Percentiles rank a stretch among this genome's conserved stretches.
These are phyloP conservation scores for Ceratocystis diversiconidia DNA, from an alignment of 2,329 filamentous ascomycete genomes.

Conservation along the genomic window DNA sequence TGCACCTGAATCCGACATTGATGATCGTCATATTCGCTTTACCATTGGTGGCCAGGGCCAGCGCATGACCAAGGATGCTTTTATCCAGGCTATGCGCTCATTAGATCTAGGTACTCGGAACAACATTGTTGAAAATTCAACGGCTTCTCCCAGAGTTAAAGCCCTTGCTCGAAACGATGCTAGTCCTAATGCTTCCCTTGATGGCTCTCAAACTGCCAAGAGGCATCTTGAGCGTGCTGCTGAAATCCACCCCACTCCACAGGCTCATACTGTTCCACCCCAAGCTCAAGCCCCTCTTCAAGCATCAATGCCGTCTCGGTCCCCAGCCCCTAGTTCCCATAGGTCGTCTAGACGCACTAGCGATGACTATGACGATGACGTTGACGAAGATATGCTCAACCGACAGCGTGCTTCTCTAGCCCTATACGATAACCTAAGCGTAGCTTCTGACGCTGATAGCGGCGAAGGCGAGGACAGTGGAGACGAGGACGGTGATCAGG, in stretches of 20 bases:
- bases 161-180: conserved; percentile 33
- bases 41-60: conserved; percentile 58
- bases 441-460: neutral
- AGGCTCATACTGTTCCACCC: neutral
- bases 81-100: conserved; percentile 58
- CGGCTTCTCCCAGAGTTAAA: conserved; percentile 35
- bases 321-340: neutral
- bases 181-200: neutral
- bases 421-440: conserved; percentile 3
- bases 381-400: neutral
- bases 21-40: conserved; percentile 61
- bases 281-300: neutral
- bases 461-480: conserved; percentile 42
- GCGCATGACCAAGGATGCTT: conserved; percentile 68
- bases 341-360: neutral
- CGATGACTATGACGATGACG: neutral
- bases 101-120: conserved; percentile 52
- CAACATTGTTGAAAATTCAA: conserved; percentile 39
- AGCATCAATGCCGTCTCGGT: neutral
- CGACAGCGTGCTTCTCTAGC: conserved; percentile 2
- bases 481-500: conserved; percentile 34
- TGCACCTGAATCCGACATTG: conserved; percentile 37
- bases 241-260: neutral
- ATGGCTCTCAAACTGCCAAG: neutral
- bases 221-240: neutral